These are phyloP conservation scores for Capsella bursapastoris DNA, from an alignment of 345 rosid species.

Conservation along the genomic window DNA sequence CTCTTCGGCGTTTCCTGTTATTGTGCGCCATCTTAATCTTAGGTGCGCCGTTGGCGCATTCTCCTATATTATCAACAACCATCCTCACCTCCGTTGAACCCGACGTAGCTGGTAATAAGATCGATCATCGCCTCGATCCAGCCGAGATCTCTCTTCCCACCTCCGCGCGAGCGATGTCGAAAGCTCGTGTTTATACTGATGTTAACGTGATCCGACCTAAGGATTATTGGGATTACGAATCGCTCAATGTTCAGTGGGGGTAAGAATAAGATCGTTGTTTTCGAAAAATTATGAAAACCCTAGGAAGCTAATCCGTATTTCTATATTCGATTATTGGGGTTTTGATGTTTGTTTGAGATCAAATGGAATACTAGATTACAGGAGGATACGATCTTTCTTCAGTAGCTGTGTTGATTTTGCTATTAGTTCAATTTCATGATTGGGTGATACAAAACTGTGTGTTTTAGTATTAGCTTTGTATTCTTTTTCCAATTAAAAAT, in stretches of 20 bases:
- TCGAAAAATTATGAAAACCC: not conserved
- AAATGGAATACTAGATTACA: too few relatives aligned
- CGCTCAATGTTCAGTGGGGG: slow-evolving; percentile 91
- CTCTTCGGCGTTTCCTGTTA: slow-evolving; percentile 45
- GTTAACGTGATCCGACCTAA: slow-evolving; percentile 86
- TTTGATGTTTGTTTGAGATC: not conserved
- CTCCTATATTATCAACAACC: slow-evolving; percentile 47
- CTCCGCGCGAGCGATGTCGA: slow-evolving; percentile 66
- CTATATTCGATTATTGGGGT: not conserved
- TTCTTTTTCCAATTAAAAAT: not conserved
- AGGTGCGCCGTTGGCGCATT: slow-evolving; percentile 55
- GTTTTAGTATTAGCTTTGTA: not conserved
- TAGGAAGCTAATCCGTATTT: slow-evolving; percentile 3
- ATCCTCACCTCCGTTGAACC: slow-evolving; percentile 1
- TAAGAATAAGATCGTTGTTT: slow-evolving; percentile 44
- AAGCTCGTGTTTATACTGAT: slow-evolving; percentile 85
- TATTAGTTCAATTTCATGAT: not conserved
- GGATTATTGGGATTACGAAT: slow-evolving; percentile 96
- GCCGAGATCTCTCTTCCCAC: slow-evolving; percentile 39
- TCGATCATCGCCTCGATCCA: slow-evolving; percentile 25
- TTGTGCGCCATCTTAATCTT: slow-evolving; percentile 56
- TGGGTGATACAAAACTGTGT: not conserved
- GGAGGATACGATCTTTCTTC: too few relatives aligned
- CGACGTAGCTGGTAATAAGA: slow-evolving; percentile 2
- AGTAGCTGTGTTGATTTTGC: not conserved